Evolutionary conservation across 176 grass and related monocot species (phyloP).

Genomic region (Triticum timopheevii): DNA sequence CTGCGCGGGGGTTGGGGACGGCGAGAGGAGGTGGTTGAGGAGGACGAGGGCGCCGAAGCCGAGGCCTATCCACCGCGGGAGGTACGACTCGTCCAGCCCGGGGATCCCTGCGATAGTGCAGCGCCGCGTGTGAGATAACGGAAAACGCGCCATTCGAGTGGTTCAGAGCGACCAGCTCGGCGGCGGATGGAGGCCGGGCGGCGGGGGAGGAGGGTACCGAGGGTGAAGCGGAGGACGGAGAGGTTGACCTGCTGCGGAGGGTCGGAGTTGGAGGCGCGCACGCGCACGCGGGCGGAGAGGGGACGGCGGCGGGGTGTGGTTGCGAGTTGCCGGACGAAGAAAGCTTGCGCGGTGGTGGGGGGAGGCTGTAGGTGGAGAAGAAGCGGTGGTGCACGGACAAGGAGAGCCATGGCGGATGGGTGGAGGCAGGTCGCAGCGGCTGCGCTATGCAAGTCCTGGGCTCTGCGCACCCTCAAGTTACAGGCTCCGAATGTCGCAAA

Average conservation of each 20-base stretch:
- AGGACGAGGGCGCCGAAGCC: slow-evolving; percentile 71
- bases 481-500: no score
- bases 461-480: no score
- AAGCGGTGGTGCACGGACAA: slow-evolving; percentile 9
- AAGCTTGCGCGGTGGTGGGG: not conserved
- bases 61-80: slow-evolving; percentile 77
- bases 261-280: slow-evolving; percentile 54
- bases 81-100: slow-evolving; percentile 84
- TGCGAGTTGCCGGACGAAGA: not conserved
- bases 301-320: not conserved
- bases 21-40: slow-evolving; percentile 81
- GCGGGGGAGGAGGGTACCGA: slow-evolving; percentile 43
- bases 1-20: slow-evolving; percentile 56
- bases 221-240: slow-evolving; percentile 96
- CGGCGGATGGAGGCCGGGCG: not conserved
- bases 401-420: slow-evolving; percentile 31
- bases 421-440: no score
- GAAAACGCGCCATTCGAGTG: not conserved
- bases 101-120: slow-evolving; percentile 56
- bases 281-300: slow-evolving; percentile 15
- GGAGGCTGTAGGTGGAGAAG: slow-evolving; percentile 3
- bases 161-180: not conserved
- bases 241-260: slow-evolving; percentile 61
- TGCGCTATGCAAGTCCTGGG: no score
- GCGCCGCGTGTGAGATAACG: not conserved